Percentiles rank a stretch among this genome's conserved stretches.
Evolutionary conservation across 805 yeast species (phyloP).

Genomic region (Pichia deserticola): DNA sequence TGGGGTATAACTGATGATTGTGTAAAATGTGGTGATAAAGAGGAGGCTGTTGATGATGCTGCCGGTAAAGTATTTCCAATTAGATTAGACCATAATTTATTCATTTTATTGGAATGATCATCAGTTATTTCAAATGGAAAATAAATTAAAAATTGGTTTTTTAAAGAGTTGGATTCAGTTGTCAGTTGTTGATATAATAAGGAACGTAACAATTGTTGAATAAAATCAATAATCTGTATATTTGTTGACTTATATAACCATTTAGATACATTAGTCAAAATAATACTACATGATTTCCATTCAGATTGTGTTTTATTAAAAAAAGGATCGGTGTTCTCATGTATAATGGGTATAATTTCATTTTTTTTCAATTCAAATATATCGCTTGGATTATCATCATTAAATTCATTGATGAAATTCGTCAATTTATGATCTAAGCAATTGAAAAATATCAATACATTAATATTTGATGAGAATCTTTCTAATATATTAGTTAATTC

Average conservation of each 20-base stretch:
- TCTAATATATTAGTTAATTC: background rate
- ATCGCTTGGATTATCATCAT: background rate
- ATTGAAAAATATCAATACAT: background rate
- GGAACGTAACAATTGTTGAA: slow-evolving; percentile 22
- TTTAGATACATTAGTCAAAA: slow-evolving; percentile 7
- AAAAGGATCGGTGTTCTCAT: background rate
- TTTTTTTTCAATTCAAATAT: background rate
- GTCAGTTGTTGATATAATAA: slow-evolving; percentile 7
- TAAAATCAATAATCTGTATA: slow-evolving; percentile 16
- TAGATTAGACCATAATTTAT: background rate
- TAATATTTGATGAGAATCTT: background rate
- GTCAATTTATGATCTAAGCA: background rate
- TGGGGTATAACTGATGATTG: too few relatives aligned
- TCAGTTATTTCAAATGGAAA: slow-evolving; percentile 1
- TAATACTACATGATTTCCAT: slow-evolving; percentile 7
- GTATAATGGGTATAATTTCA: background rate
- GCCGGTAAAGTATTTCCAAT: background rate
- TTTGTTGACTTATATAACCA: slow-evolving; percentile 15
- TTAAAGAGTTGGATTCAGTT: background rate
- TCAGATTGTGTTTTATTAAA: background rate
- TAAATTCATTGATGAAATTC: background rate
- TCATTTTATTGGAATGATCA: background rate
- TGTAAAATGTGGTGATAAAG: too few relatives aligned
- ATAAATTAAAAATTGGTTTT: background rate
- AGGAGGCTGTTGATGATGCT: too few relatives aligned